Base-by-base conservation (phyloP, 306 rosid genomes). In the Sechiopsis laciniata region DNA sequence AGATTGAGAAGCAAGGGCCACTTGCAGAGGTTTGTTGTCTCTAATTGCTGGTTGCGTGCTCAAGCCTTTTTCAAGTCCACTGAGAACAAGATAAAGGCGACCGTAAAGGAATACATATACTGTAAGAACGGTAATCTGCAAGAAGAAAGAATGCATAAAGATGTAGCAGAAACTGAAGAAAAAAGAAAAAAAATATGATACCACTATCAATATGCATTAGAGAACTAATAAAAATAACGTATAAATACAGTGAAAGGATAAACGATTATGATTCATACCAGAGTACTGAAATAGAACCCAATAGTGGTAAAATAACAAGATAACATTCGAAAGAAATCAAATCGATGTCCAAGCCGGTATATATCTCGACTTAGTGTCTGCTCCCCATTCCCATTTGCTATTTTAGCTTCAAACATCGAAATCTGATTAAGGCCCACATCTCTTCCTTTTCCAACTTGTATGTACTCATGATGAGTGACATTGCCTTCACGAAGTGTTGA, bases 391-490 rank as follows among this genome's bases (percentile, higher is more conserved):
- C 98, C 98, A 82, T 94, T 94, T 77, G 98, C 98, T 67, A 94
- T 81, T 87, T 94, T 94, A 6, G 98, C 98, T 82, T 94, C 98
- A 63, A 94, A 94, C 96, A 88, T 94, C 37, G 98, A 94, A 82
- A 94, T 94, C 85, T 94, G 98, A 80, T 94, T 94, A 78, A 94
- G 98, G 65, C 98, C 98, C 75, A 94, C 98, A 83, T 94, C 98
- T 80, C 98, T 86, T 8, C 98, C 98, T 79, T 90, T 94, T 74
- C 98, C 98, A 53, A 90, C 98, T 88, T 94, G 98, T 77, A 94
- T 94, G 87, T 90, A 94, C 75, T 94, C 98, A 10, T 94, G 98
- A 86, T 94, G 98, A 55, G 98, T 94, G 74, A 94, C 96, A 79
- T 90, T 94, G 80, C 98, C 98, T 86, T 90, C 97, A 40, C 98